phyloP scores from a whole-genome alignment of 2,329 filamentous ascomycete species.

The Sporothrix inflata region DNA sequence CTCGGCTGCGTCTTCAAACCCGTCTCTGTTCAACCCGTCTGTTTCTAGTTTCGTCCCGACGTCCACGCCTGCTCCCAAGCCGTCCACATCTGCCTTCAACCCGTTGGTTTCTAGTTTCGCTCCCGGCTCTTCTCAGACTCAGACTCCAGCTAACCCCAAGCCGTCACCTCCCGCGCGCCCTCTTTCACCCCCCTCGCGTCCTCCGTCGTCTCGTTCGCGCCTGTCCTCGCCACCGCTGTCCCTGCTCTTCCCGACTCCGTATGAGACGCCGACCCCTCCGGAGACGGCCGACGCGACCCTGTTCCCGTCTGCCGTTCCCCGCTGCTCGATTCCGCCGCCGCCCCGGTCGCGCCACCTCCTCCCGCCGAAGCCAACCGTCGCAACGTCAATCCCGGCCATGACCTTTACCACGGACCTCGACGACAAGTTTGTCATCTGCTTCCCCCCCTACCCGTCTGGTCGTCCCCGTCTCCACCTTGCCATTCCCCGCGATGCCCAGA shows the following conservation, averaged over 20 bases:
- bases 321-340: too few relatives aligned
- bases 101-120: neutral
- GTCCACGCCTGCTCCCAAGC: neutral
- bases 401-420: neutral
- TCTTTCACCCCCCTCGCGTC: too few relatives aligned
- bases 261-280: too few relatives aligned
- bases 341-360: too few relatives aligned
- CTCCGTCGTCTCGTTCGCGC: too few relatives aligned
- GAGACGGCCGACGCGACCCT: too few relatives aligned
- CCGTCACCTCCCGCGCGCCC: too few relatives aligned
- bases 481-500: neutral
- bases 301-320: too few relatives aligned
- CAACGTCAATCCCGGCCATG: neutral
- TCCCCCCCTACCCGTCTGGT: neutral
- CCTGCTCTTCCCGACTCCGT: too few relatives aligned
- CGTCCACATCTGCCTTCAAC: neutral
- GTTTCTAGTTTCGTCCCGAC: neutral
- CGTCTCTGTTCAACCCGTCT: neutral
- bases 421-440: neutral
- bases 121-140: neutral
- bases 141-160: too few relatives aligned
- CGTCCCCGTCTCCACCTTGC: neutral
- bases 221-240: too few relatives aligned
- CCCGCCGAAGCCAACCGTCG: neutral
- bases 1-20: too few relatives aligned